phyloP scores from a whole-genome alignment of 495 filamentous ascomycete genomes.

The Massariosphaeria phaeospora region DNA sequence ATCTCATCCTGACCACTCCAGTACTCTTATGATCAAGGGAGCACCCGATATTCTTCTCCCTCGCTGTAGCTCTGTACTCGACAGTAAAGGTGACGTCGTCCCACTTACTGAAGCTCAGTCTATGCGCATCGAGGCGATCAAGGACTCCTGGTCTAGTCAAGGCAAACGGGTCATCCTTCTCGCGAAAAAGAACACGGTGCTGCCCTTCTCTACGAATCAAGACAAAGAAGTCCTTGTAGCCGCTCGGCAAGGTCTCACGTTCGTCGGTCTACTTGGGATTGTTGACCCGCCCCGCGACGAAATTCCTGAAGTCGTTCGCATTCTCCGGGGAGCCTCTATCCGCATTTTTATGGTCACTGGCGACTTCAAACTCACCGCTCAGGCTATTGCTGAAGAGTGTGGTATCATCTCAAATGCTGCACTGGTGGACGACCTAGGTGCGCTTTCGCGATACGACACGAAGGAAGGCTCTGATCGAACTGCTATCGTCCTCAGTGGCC shows the following conservation, averaged over 20 bases:
- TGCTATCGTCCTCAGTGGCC: slow-evolving; percentile 52
- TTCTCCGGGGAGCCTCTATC: slow-evolving; percentile 57
- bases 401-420: slow-evolving; percentile 54
- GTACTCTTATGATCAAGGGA: slow-evolving; percentile 22
- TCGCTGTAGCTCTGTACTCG: slow-evolving; percentile 50
- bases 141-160: slow-evolving; percentile 58
- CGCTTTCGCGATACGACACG: slow-evolving; percentile 34
- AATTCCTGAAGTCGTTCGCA: slow-evolving; percentile 56
- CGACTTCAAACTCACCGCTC: slow-evolving; percentile 65
- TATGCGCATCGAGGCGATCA: slow-evolving; percentile 47
- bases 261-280: slow-evolving; percentile 63
- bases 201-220: slow-evolving; percentile 1
- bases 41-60: slow-evolving; percentile 37
- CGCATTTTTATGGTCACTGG: slow-evolving; percentile 69
- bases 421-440: slow-evolving; percentile 41
- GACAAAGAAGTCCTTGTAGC: slow-evolving; percentile 50
- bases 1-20: neutral
- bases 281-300: slow-evolving; percentile 63
- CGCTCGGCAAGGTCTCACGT: slow-evolving; percentile 48
- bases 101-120: slow-evolving; percentile 42
- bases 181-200: slow-evolving; percentile 48
- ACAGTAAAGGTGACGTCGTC: slow-evolving; percentile 45
- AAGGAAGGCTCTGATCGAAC: slow-evolving; percentile 10
- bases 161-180: slow-evolving; percentile 62
- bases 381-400: slow-evolving; percentile 61